A percentile compares a stretch with the other conserved stretches of the same genome.
Evolutionary conservation across 495 filamentous ascomycete genomes (phyloP).

Genomic region (Aspergillus affinis): DNA sequence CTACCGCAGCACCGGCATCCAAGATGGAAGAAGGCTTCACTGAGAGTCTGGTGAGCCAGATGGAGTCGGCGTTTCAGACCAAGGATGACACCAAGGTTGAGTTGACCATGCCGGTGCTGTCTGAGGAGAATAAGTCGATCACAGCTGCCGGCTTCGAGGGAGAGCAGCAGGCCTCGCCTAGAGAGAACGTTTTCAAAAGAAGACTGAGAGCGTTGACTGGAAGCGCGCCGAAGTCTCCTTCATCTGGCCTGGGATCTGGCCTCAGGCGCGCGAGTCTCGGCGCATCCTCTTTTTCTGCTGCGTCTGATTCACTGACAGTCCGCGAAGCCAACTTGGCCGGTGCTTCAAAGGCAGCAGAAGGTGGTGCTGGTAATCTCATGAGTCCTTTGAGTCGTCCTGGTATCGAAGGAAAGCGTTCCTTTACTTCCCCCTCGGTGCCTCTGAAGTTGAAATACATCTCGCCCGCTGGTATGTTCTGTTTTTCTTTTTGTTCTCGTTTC

Average conservation of each 20-base stretch:
- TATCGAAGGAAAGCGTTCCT: not conserved
- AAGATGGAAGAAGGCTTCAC: not conserved
- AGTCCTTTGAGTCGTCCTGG: no score
- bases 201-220: conserved; percentile 13
- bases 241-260: not conserved
- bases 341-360: not conserved
- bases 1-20: not conserved
- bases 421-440: not conserved
- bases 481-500: conserved; percentile 2
- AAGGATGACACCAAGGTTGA: conserved; percentile 4
- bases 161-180: conserved; percentile 2
- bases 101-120: conserved; percentile 2
- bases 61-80: conserved; percentile 12
- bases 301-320: not conserved
- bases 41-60: conserved; percentile 7
- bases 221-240: conserved; percentile 6
- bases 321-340: not conserved
- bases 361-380: no score
- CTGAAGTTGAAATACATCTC: conserved; percentile 18
- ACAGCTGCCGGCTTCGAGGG: no score
- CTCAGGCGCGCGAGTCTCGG: not conserved
- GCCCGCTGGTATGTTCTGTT: conserved; percentile 14
- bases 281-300: not conserved
- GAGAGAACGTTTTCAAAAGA: conserved; percentile 8
- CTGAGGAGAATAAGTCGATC: not conserved